Conservation (phyloP, 169 alveolate genomes). For the Plasmodium gallinaceum region DNA sequence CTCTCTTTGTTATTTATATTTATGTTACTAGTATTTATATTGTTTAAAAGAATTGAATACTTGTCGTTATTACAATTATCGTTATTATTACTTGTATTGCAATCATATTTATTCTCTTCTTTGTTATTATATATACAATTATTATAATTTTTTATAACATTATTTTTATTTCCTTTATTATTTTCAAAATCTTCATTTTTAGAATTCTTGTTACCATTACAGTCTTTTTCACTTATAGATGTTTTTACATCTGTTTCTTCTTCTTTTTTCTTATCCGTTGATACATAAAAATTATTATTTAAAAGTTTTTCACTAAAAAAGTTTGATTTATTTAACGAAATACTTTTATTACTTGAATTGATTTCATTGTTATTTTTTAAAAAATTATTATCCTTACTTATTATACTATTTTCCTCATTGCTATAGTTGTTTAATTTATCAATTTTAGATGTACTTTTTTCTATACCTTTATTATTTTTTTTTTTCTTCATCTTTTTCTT, state of each 20-base stretch:
- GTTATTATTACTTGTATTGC: not conserved
- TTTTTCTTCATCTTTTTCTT: conserved; percentile 30
- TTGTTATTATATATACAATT: not conserved
- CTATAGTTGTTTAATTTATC: not conserved
- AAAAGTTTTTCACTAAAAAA: not conserved
- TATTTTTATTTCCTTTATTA: not conserved
- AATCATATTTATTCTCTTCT: not conserved
- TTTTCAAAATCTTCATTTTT: not conserved
- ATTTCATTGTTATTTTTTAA: not conserved
- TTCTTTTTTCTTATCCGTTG: not conserved
- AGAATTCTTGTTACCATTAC: not conserved
- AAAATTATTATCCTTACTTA: not conserved
- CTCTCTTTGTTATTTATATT: not conserved
- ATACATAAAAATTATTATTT: not conserved
- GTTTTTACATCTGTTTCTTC: not conserved
- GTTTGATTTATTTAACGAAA: not conserved
- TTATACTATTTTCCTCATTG: not conserved
- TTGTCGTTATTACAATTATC: not conserved
- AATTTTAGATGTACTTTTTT: not conserved
- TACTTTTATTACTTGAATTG: not conserved
- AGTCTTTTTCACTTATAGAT: not conserved
- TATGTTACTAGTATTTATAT: conserved; percentile 1
- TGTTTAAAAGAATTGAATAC: conserved; percentile 34
- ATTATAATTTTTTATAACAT: not conserved
- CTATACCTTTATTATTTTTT: not conserved